Evolutionary conservation across 495 filamentous ascomycete genomes (phyloP), one percentile per base, ranked within the genome.

Genomic region (Hyaloscypha finlandica): DNA sequence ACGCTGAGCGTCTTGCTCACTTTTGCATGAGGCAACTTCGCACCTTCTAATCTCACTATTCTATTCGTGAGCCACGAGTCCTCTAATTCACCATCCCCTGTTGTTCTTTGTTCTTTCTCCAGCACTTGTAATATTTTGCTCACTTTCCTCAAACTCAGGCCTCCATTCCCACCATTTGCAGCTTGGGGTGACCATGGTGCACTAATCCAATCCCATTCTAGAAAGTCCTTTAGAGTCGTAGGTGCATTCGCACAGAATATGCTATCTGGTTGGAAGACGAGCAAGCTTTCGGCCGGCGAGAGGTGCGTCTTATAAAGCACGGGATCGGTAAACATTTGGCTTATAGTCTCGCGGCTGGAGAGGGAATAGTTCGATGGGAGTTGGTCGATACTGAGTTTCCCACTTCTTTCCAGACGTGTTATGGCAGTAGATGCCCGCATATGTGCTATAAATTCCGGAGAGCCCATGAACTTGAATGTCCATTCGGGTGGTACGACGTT

Each of bases 181-280:
- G 19, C 37, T 12, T 35, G 48, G 6, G 45, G 37, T 22, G 37
- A 25, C 64, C 64, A 66, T 4, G 64, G 64, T 8, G 64, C 64
- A 11, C 64, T 54, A 19, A 54, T 30, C 55, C 56, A 66, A 14
- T 48, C 51, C 14, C 59, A 30, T 14, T 30, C 30, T 33, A 66
- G 55, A 55, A 55, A 66, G 32, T 66, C 31, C 4, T 66, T 55
- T 6, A 66, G 4, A n/a, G 31, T 33, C 12, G 30, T 32, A 16
- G 8, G 6, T 25, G 64, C 32, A 22, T 29, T 37, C 9, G 54
- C 29, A 35, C 64, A 66, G 12, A 66, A 42, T 19, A 66, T 66
- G 11, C 29, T 39, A 22, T 66, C 64, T 20, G 55, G 16, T 52
- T 66, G 64, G 56, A 66, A 66, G n/a, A 66, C 54, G n/a, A 66